phyloP scores from a whole-genome alignment of 2,329 filamentous ascomycete genomes.

The Sporothrix globosa region DNA sequence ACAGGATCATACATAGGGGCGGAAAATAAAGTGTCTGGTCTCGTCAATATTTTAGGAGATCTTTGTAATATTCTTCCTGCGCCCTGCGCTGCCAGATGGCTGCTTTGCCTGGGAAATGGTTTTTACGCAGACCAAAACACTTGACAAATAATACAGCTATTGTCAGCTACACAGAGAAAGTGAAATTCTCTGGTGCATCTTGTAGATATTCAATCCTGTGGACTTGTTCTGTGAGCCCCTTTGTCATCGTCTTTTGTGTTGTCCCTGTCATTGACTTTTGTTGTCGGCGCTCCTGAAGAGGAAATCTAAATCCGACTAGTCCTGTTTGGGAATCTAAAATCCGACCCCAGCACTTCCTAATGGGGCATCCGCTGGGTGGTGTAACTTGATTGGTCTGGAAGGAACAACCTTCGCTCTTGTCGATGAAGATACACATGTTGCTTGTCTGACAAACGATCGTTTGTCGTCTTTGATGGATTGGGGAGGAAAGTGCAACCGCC shows the following conservation, averaged over 20 bases:
- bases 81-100: no score
- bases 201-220: not conserved
- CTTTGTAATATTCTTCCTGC: no score
- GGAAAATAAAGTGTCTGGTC: no score
- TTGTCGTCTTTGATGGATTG: not conserved
- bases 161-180: no score
- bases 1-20: no score
- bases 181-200: no score
- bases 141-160: not conserved
- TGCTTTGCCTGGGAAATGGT: not conserved
- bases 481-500: conserved; percentile 6
- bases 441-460: conserved; percentile 9
- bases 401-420: not conserved
- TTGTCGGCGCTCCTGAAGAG: not conserved
- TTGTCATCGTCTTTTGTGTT: conserved; percentile 1
- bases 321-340: conserved; percentile 29
- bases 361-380: conserved; percentile 23
- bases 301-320: conserved; percentile 24
- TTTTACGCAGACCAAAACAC: not conserved
- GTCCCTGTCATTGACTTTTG: not conserved
- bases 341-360: conserved; percentile 16
- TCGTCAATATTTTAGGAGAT: no score
- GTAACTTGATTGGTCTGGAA: conserved; percentile 31
- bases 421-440: not conserved
- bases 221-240: not conserved